Conservation (phyloP, 805 yeast genomes). For the Limtongia smithiae region DNA sequence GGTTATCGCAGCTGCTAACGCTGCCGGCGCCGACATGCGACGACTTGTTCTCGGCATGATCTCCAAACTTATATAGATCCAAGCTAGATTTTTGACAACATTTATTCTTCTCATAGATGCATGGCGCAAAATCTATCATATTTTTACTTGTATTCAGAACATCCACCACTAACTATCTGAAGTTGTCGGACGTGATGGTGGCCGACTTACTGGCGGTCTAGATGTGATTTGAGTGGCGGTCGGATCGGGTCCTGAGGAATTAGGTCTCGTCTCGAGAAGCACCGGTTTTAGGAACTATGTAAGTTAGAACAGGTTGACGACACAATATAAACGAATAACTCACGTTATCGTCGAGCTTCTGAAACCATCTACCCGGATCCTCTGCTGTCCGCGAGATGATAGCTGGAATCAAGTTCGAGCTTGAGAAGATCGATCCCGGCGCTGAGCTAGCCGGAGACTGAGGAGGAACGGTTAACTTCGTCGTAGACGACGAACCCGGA, state of each 20-base stretch:
- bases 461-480: slow-evolving; percentile 3
- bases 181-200: too few species aligned
- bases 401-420: slow-evolving; percentile 9
- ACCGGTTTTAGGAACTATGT: slow-evolving; percentile 27
- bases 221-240: too few species aligned
- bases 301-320: neutral
- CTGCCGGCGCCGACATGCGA: slow-evolving; percentile 80
- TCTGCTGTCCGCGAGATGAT: slow-evolving; percentile 40
- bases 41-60: slow-evolving; percentile 46
- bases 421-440: neutral
- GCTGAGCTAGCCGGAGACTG: slow-evolving; percentile 12
- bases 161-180: too few species aligned
- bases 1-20: slow-evolving; percentile 75
- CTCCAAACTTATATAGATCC: neutral
- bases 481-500: too few species aligned
- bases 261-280: slow-evolving; percentile 16
- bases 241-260: too few species aligned
- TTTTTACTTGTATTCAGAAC: too few species aligned
- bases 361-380: slow-evolving; percentile 87
- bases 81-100: too few species aligned
- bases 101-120: too few species aligned
- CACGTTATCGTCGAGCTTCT: slow-evolving; percentile 88
- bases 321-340: slow-evolving; percentile 74
- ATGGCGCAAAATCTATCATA: too few species aligned
- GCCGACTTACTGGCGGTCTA: too few species aligned